Conservation (phyloP, 768 basidiomycete genomes). For the Kwoniella botswanensis region DNA sequence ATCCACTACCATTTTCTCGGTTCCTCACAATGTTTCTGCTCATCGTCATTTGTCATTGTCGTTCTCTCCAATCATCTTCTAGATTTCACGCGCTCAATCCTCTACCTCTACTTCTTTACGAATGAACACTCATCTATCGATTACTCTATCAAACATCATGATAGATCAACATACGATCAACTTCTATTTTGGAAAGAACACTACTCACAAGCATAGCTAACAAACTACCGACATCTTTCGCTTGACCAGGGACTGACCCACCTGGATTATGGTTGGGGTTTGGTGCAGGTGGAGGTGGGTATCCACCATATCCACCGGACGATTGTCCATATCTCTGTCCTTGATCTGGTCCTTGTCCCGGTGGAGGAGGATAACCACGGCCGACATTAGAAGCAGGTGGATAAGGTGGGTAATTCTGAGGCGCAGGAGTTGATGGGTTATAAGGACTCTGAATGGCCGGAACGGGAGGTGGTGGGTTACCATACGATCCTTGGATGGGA, state of each 20-base stretch:
- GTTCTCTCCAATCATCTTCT: too few species aligned
- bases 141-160: constrained; percentile 2
- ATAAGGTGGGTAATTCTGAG: constrained; percentile 10
- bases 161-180: background rate
- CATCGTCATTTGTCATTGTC: too few species aligned
- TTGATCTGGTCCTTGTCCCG: background rate
- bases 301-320: constrained; percentile 13
- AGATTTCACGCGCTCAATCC: too few species aligned
- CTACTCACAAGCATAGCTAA: constrained; percentile 31
- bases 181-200: background rate
- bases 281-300: constrained; percentile 5
- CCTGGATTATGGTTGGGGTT: constrained; percentile 1
- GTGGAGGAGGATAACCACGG: background rate
- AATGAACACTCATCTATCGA: constrained; percentile 4
- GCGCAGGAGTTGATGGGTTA: background rate
- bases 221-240: constrained; percentile 25
- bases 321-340: background rate
- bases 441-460: constrained; percentile 17
- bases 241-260: constrained; percentile 4
- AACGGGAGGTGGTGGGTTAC: constrained; percentile 9
- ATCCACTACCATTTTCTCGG: too few species aligned
- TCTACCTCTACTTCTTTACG: too few species aligned
- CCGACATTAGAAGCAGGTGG: background rate
- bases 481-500: background rate
- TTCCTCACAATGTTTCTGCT: too few species aligned